A percentile compares a stretch with the other conserved stretches of the same genome.
These are phyloP conservation scores for Acanthamoeba lenticulata DNA, from an alignment of 208 protist species.

Conservation along the genomic window DNA sequence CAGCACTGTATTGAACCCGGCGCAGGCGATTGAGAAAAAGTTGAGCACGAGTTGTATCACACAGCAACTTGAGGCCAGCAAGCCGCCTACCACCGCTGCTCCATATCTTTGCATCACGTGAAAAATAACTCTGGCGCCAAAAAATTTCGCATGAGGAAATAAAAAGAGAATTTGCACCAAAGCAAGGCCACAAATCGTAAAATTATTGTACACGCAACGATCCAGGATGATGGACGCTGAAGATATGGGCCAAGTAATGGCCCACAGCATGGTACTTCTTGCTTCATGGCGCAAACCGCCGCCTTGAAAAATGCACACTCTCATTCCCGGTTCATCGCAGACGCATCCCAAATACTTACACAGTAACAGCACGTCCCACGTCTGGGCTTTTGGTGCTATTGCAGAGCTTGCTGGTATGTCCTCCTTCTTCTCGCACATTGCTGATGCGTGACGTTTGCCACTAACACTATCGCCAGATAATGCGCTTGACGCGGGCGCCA, in stretches of 20 bases:
- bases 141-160: too few relatives aligned
- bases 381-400: conserved; percentile 40
- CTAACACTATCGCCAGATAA: background rate
- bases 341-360: conserved; percentile 53
- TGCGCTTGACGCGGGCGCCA: background rate
- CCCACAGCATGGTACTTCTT: background rate
- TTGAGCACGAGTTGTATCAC: conserved; percentile 2
- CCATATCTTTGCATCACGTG: background rate
- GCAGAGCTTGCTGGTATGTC: background rate
- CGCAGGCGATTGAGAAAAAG: background rate
- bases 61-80: conserved; percentile 35
- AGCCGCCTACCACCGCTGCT: background rate
- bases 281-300: background rate
- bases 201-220: too few relatives aligned
- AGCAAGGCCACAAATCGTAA: too few relatives aligned
- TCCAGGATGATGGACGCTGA: background rate
- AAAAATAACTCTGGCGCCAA: too few relatives aligned
- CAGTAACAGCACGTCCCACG: conserved; percentile 46
- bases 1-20: background rate
- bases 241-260: background rate
- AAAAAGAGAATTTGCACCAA: background rate
- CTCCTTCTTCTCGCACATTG: background rate
- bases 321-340: background rate
- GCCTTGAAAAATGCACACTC: background rate
- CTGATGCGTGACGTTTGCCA: background rate